Percentiles rank a stretch among this genome's conserved stretches.
Conservation (phyloP, 2,329 filamentous ascomycete species). For the Rasamsonia emersonii region DNA sequence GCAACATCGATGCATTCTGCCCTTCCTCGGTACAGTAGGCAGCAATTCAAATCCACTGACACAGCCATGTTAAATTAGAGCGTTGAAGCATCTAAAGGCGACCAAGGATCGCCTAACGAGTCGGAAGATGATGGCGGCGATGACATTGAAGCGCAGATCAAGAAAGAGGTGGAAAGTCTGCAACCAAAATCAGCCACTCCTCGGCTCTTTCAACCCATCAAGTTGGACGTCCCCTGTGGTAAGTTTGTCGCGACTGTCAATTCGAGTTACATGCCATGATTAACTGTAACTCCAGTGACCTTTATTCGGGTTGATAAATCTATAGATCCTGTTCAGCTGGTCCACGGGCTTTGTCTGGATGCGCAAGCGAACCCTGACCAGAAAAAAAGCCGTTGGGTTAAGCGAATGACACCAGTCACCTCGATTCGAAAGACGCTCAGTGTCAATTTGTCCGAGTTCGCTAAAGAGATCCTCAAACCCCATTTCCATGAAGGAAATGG, state of each 20-base stretch:
- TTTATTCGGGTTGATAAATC: constrained; percentile 51
- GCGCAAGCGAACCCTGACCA: constrained; percentile 42
- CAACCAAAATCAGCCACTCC: constrained; percentile 38
- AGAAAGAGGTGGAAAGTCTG: constrained; percentile 48
- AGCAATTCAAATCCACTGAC: too few species aligned
- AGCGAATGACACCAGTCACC: constrained; percentile 52
- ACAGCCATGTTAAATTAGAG: constrained; percentile 7
- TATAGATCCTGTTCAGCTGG: constrained; percentile 52
- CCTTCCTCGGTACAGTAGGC: too few species aligned
- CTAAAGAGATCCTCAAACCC: constrained; percentile 48
- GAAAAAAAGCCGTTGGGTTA: constrained; percentile 50
- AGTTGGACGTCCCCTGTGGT: constrained; percentile 44
- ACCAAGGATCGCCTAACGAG: constrained; percentile 10
- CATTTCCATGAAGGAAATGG: constrained; percentile 48
- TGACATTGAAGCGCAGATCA: constrained; percentile 54
- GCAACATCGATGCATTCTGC: constrained; percentile 16
- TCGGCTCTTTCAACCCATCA: constrained; percentile 44
- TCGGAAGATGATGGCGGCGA: constrained; percentile 26
- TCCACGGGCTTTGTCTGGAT: constrained; percentile 50
- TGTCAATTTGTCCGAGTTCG: constrained; percentile 49
- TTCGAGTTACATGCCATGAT: neutral
- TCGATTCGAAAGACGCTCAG: constrained; percentile 50
- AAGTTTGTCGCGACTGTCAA: constrained; percentile 10
- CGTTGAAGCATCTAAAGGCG: constrained; percentile 11
- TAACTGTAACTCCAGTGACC: constrained; percentile 33